Base-by-base conservation (phyloP, 169 alveolate genomes). In the Sarcocystis neurona region DNA sequence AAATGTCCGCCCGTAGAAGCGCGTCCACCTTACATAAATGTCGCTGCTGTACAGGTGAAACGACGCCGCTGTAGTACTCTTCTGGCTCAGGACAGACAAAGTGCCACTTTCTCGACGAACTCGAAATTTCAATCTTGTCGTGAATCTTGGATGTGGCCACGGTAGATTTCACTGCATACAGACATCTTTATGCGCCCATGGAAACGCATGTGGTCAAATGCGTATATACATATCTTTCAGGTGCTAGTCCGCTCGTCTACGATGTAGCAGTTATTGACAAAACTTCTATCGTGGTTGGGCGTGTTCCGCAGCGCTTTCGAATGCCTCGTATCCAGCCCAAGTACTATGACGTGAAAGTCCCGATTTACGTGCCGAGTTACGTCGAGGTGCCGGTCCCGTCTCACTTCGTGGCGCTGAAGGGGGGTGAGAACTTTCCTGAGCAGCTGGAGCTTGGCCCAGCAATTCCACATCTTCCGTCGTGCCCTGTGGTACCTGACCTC, bases 371-470 rank as follows among this genome's bases (percentile, higher is more conserved):
- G 23, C 66, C 66, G 12, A 12, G 66, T 12, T 53, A 53, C 66
- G 66, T 53, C 30, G 66, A 53, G 66, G 66, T 53, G 66, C 66
- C 66, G 66, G 66, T 53, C 30, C 66, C 66, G 66, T 53, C 66
- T 53, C 66, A 53, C 23, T 53, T 53, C 66, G 12, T 53, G 23
- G 66, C 66, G 66, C 66, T 53, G 66, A 53, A 53, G 66, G n/a
- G n/a, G n/a, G n/a, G n/a, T n/a, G n/a, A n/a, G n/a, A n/a, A n/a
- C n/a, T n/a, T n/a, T n/a, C n/a, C n/a, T n/a, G n/a, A n/a, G n/a
- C n/a, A n/a, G n/a, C n/a, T n/a, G n/a, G n/a, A n/a, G n/a, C n/a
- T n/a, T n/a, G n/a, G n/a, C n/a, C n/a, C n/a, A n/a, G n/a, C n/a
- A n/a, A n/a, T n/a, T n/a, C n/a, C n/a, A n/a, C n/a, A n/a, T n/a